Evolutionary conservation across 2,329 filamentous ascomycete genomes (phyloP), one percentile per base, ranked within the genome.

Genomic region (Fonsecaea nubica): DNA sequence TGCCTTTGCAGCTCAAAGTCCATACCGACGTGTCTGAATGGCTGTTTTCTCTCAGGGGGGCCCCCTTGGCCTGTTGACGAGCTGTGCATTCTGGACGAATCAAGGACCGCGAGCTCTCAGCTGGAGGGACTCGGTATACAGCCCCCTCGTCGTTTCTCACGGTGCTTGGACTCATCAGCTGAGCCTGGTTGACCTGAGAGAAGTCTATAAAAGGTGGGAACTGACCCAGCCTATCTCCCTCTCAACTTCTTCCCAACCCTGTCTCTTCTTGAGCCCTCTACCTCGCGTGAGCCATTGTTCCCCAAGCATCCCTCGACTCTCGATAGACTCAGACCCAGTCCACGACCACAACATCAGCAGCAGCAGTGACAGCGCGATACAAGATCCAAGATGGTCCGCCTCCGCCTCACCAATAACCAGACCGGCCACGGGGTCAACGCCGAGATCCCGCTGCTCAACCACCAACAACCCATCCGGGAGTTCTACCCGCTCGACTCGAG

Each of bases 331-430:
- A 15, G 4, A 40, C 12, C n/a, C 6, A 21, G n/a, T 48, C 42
- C n/a, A 48, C 6, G 9, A 42, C 21, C 18, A 25, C 40, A 4
- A 50, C 2, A 25, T 25, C 25, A 25, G 25, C 25, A 25, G 25
- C 25, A 25, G 2, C 25, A 25, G 25, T 25, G 25, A 25, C 25
- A 25, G 3, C 25, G 25, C 25, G 25, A 25, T 25, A 25, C 25
- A 25, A 25, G 45, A 50, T 18, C 21, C 45, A 50, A 21, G 25
- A 50, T 50, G 45, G 45, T 50, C 45, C 45, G 45, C 45, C 45
- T 50, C 8, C 18, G 45, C 9, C 45, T 50, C 45, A 50, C 45
- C 45, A 50, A 50, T 18, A 21, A 50, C 9, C 45, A 50, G 18
- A 50, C 45, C 18, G 45, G 45, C 1, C 45, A 50, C n/a, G 45